These are phyloP conservation scores for Gremmenia infestans DNA, from an alignment of 2,329 filamentous ascomycete genomes.

Conservation along the genomic window DNA sequence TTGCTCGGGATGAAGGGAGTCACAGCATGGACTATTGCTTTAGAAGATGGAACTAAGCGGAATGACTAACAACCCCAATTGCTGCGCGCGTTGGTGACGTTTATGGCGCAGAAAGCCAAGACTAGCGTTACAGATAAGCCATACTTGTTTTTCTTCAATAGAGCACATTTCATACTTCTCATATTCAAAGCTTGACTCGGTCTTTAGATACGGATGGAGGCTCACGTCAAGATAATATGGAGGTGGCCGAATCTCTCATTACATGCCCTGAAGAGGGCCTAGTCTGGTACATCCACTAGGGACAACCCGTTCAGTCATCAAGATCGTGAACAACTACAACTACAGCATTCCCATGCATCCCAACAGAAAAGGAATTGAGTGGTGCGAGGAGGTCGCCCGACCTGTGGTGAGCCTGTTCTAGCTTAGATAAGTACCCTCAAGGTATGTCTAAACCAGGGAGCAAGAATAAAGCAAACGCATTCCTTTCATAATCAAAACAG, in stretches of 20 bases:
- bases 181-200: too few relatives aligned
- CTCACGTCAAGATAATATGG: slow-evolving; percentile 7
- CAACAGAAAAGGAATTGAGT: slow-evolving; percentile 31
- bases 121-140: too few relatives aligned
- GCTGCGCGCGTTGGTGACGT: too few relatives aligned
- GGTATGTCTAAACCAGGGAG: slow-evolving; percentile 13
- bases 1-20: too few relatives aligned
- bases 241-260: slow-evolving; percentile 36
- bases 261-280: slow-evolving; percentile 29
- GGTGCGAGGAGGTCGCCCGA: slow-evolving; percentile 31
- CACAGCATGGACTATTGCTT: too few relatives aligned
- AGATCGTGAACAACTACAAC: slow-evolving; percentile 30
- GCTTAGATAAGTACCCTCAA: slow-evolving; percentile 16
- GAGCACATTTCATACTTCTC: too few relatives aligned
- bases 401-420: slow-evolving; percentile 23
- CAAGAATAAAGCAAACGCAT: slow-evolving; percentile 29
- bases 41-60: too few relatives aligned
- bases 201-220: too few relatives aligned
- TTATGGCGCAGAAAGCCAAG: too few relatives aligned
- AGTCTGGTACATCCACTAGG: slow-evolving; percentile 28
- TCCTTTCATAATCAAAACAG: slow-evolving; percentile 29
- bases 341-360: slow-evolving; percentile 32
- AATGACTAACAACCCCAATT: too few relatives aligned
- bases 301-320: slow-evolving; percentile 28
- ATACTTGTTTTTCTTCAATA: too few relatives aligned